Conservation (phyloP, 2,329 filamentous ascomycete species). For the Huntiella savannae region DNA sequence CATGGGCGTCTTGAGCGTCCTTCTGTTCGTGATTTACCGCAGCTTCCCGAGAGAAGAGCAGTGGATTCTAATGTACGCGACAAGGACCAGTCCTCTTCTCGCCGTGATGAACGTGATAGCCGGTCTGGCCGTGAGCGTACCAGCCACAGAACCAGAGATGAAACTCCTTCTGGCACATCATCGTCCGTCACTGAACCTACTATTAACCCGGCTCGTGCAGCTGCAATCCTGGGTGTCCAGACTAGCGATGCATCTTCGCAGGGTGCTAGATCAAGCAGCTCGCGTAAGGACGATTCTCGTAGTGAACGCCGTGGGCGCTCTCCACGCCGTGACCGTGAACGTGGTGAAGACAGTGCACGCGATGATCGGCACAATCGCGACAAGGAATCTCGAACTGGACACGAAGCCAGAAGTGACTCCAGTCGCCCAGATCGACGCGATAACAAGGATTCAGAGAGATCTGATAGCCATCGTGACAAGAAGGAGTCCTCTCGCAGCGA, state of each 20-base stretch:
- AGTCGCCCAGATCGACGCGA: slow-evolving; percentile 27
- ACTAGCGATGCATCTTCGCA: not conserved
- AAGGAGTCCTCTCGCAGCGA: slow-evolving; percentile 6
- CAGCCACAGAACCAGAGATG: slow-evolving; percentile 11
- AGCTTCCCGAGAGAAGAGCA: slow-evolving; percentile 31
- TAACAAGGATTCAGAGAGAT: slow-evolving; percentile 17
- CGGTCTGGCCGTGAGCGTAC: slow-evolving; percentile 16
- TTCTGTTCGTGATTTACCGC: slow-evolving; percentile 19
- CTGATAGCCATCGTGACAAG: slow-evolving; percentile 14
- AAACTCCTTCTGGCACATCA: slow-evolving; percentile 14
- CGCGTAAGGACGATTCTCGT: slow-evolving; percentile 5
- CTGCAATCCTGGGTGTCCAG: slow-evolving; percentile 21
- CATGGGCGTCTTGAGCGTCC: slow-evolving; percentile 9
- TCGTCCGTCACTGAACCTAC: slow-evolving; percentile 23
- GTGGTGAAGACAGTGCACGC: not conserved
- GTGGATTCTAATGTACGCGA: slow-evolving; percentile 2
- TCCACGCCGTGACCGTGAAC: slow-evolving; percentile 7
- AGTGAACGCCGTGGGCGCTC: slow-evolving; percentile 5
- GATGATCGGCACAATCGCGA: slow-evolving; percentile 9
- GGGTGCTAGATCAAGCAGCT: not conserved
- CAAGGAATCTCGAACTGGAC: slow-evolving; percentile 17
- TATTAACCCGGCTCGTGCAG: slow-evolving; percentile 37
- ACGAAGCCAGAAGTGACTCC: slow-evolving; percentile 25
- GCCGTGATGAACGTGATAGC: slow-evolving; percentile 10
- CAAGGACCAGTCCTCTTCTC: slow-evolving; percentile 7